A percentile compares a stretch with the other conserved stretches of the same genome.
Evolutionary conservation across 2,329 filamentous ascomycete species (phyloP).

Genomic region (Trichoderma simmonsii): DNA sequence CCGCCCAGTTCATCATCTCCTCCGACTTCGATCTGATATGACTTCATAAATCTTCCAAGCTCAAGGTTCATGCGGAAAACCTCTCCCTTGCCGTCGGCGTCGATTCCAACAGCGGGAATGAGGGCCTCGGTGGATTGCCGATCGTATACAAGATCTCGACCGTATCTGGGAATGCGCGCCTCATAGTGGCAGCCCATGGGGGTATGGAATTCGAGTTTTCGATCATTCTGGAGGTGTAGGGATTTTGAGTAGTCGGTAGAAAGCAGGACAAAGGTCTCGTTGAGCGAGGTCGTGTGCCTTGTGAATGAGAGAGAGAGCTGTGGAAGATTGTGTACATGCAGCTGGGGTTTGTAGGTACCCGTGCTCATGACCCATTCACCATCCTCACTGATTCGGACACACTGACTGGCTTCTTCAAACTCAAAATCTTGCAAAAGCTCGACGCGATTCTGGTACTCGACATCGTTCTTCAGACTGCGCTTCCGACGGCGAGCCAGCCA

Average conservation of each 20-base stretch:
- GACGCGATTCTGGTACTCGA: conserved; percentile 88
- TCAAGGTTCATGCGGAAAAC: conserved; percentile 93
- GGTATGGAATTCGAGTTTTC: conserved; percentile 89
- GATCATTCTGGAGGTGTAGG: conserved; percentile 86
- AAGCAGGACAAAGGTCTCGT: conserved; percentile 85
- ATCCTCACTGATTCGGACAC: conserved; percentile 87
- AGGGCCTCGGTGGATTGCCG: conserved; percentile 78
- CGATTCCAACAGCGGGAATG: conserved; percentile 82
- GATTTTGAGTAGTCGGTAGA: conserved; percentile 93
- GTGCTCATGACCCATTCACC: conserved; percentile 97
- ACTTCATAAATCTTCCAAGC: conserved; percentile 87
- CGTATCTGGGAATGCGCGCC: conserved; percentile 88
- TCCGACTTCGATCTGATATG: conserved; percentile 87
- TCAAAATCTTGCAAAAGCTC: conserved; percentile 97
- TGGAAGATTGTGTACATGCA: conserved; percentile 92
- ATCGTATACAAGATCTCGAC: conserved; percentile 84
- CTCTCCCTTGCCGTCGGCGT: conserved; percentile 81
- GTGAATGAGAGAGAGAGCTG: conserved; percentile 92
- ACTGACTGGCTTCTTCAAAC: conserved; percentile 92
- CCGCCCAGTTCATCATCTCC: conserved; percentile 75
- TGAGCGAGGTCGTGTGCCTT: conserved; percentile 86
- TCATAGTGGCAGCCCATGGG: conserved; percentile 83
- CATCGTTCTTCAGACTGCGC: conserved; percentile 84
- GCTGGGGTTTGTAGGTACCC: conserved; percentile 65
- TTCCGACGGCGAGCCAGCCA: conserved; percentile 92